Evolutionary conservation across 768 basidiomycete genomes (phyloP).

Genomic region (Leucocoprinus birnbaumii): DNA sequence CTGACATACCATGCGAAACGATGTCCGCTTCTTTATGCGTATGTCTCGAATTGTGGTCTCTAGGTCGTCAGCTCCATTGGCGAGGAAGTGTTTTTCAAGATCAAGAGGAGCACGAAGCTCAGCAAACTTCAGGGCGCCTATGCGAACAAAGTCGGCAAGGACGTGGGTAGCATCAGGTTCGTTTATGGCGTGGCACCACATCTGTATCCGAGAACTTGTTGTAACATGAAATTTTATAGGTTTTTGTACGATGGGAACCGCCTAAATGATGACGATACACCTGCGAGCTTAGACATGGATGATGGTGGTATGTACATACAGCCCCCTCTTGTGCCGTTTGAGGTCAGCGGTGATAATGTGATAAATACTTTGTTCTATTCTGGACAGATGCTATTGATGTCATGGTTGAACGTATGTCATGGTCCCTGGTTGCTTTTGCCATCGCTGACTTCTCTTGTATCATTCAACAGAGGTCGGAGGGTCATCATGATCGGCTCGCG

Average conservation of each 20-base stretch:
- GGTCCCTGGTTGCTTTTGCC: conserved; percentile 1
- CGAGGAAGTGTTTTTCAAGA: conserved; percentile 96
- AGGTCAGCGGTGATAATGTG: neutral
- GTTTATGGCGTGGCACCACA: no score
- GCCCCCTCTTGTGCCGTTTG: neutral
- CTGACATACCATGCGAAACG: neutral
- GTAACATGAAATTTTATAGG: conserved; percentile 36
- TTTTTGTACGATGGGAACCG: conserved; percentile 89
- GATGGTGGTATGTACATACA: conserved; percentile 61
- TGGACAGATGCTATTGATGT: conserved; percentile 87
- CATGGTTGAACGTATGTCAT: conserved; percentile 88
- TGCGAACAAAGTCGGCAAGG: conserved; percentile 90
- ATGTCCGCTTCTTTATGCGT: neutral
- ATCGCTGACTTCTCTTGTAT: conserved; percentile 13
- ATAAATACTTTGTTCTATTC: neutral
- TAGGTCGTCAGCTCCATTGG: conserved; percentile 76
- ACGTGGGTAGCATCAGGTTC: conserved; percentile 83
- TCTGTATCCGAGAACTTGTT: conserved; percentile 5
- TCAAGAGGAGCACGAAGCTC: conserved; percentile 89
- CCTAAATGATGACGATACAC: conserved; percentile 89
- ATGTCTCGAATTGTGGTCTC: neutral
- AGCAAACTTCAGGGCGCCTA: conserved; percentile 93
- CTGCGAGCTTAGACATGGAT: conserved; percentile 82
- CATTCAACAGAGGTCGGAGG: conserved; percentile 43
- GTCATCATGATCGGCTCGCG: conserved; percentile 12